Percentiles rank a stretch among this genome's conserved stretches.
Conservation (phyloP, 73 alveolate genomes). For the Tetrahymena elliotti region DNA sequence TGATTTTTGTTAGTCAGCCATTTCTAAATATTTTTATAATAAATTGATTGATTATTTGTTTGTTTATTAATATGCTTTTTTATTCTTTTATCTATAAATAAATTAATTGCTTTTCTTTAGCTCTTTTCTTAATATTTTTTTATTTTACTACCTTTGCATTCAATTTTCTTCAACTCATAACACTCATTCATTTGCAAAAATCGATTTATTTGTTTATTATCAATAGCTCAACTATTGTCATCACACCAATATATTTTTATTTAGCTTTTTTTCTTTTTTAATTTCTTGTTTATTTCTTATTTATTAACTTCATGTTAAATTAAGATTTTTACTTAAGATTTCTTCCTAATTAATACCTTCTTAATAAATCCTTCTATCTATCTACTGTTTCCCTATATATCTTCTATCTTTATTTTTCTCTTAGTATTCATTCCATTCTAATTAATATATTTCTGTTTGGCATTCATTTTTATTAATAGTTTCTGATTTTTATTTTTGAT, state of each 20-base stretch:
- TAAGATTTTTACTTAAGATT: neutral
- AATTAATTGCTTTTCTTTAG: neutral
- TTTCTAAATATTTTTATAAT: neutral
- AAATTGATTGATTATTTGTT: neutral
- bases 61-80: neutral
- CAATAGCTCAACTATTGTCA: neutral
- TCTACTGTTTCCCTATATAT: neutral
- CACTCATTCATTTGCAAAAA: neutral
- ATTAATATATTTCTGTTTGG: neutral
- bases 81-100: neutral
- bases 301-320: neutral
- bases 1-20: slow-evolving; percentile 1
- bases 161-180: neutral
- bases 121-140: neutral
- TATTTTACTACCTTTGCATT: neutral
- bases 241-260: neutral
- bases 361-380: neutral
- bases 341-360: neutral
- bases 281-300: neutral
- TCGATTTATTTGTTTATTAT: neutral
- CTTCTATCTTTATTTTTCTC: neutral
- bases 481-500: neutral
- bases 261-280: neutral
- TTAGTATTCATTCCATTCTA: neutral
- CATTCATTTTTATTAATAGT: neutral